Base-by-base conservation (phyloP, 2,329 filamentous ascomycete species). In the Cladophialophora yegresii region DNA sequence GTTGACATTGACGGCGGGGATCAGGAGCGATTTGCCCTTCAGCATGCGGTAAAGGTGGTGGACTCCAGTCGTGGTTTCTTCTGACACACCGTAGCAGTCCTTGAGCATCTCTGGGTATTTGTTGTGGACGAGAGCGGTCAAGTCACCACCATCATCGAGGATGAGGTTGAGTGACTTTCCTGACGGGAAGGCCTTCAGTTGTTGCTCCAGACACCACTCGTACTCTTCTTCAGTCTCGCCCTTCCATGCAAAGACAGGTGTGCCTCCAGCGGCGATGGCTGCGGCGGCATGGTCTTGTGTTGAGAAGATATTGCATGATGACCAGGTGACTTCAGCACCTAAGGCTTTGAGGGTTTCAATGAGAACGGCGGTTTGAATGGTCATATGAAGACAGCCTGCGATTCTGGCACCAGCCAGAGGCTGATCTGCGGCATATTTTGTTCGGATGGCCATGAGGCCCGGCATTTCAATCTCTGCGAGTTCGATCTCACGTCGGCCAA, bases 211-310 rank as follows among this genome's bases (percentile, higher is more conserved):
- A 83, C 95, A 99, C 95, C 95, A 98, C 82, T 96, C 87, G 88
- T 98, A 99, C 85, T 98, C 95, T 84, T 98, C 95, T 83, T 99
- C 95, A 74, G 93, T 96, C 91, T 99, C 95, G 77, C 93, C 87
- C 81, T 89, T 89, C 87, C 87, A 89, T 74, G 87, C 87, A 76
- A 89, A 89, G 75, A 99, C 93, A 75, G 93, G 93, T 71, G 96
- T 89, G 79, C 93, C 95, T 61, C 88, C 84, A 63, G 93, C 95
- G 73, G 95, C 95, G 82, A 99, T 97, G 79, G 95, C 95, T 72
- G 95, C 93, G 61, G 95, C 95, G 75, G 95, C 95, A 83, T 98
- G 93, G 83, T 98, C 95, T 83, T 97, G 93, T 74, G 93, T 98
- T 79, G 90, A 95, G 89, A 97, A 99, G 82, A 99, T 98, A 88